Base-by-base conservation (phyloP, 2,329 filamentous ascomycete genomes). In the Bipolaris victoriae region DNA sequence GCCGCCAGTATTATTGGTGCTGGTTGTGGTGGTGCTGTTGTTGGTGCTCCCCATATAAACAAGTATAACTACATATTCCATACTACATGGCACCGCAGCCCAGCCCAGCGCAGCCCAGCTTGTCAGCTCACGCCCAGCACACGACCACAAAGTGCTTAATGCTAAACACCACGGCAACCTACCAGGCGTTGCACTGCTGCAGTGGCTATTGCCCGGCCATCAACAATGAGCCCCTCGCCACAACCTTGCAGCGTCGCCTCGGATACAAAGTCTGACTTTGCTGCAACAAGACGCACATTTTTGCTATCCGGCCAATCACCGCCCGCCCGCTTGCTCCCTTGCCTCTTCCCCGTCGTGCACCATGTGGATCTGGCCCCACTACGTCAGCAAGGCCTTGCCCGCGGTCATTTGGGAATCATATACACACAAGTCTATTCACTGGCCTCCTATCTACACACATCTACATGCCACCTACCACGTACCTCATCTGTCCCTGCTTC, bases 281-380 rank as follows among this genome's bases (percentile, higher is more conserved):
- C 57, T 52, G 51, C 31, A 39, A 33, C 57, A 52, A 67, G 55
- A 35, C 63, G 66, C 63, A 65, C 60, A 67, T 65, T 60, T 49
- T 55, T 36, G 44, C 43, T 55, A 52, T 33, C 49, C 52, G 33
- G 16, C 67, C 63, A 68, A 70, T 70, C 57, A 58, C 49, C 33
- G 39, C 47, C 48, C 3, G 35, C 16, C 36, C 55, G 50, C 57
- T 45, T 65, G 44, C 58, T 62, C 50, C 57, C 49, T 45, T 43
- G 47, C 51, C 50, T 36, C 57, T 49, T 52, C 58, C 56, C 53
- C 52, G 55, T 57, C 55, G 36, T 57, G 46, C 50, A 52, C 51
- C 50, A 56, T 54, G 62, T 60, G 60, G 62, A 61, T 66, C 63
- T 69, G 63, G 57, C 66, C 40, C 62, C 58, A 58, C 63, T 64